Evolutionary conservation across 1,284 basidiomycete species (phyloP), one percentile per base, ranked within the genome.

Genomic region (Pseudozyma tsukubaensis): DNA sequence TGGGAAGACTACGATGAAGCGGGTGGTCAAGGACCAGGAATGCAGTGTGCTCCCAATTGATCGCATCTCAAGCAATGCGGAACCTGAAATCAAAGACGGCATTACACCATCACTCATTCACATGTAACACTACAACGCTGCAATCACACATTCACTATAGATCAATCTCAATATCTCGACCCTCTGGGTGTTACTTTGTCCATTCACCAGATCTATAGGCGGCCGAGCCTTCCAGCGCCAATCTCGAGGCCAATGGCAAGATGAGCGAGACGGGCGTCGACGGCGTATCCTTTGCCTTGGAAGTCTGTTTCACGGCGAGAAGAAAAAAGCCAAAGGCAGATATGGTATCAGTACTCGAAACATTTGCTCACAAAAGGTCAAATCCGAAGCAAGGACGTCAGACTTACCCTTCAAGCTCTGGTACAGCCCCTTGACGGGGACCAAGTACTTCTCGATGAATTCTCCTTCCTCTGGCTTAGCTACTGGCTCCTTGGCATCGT

Each of bases 391-490:
- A 6, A 16, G 11, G 16, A 47, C 18, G 16, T 19, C 19, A 13
- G 18, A 70, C 79, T 59, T 43, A 81, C 81, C 64, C 3, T 74
- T 65, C 5, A 84, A 56, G n/a, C 65, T 59, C 16, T 72, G 55
- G 14, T 68, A 73, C 4, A 84, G 69, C 0, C 71, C 65, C 14
- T 70, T 74, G 12, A 82, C 60, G 4, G 80, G 80, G 0, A 84
- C 80, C 21, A 84, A 59, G 43, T 83, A 76, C 43, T 74, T 74
- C 53, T 84, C 82, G 58, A 84, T 83, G 42, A 76, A 81, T 55
- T 84, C 82, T 8, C 82, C 82, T 45, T 82, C 81, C 43, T 84
- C 82, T 1, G 82, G 82, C 48, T 81, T 60, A 11, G 82, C 81
- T 14, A 84, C 69, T 3, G 82, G 82, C 29, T 83, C 80, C 1